Evolutionary conservation across 2,329 filamentous ascomycete genomes (phyloP).

Genomic region (Didymella segeticola): DNA sequence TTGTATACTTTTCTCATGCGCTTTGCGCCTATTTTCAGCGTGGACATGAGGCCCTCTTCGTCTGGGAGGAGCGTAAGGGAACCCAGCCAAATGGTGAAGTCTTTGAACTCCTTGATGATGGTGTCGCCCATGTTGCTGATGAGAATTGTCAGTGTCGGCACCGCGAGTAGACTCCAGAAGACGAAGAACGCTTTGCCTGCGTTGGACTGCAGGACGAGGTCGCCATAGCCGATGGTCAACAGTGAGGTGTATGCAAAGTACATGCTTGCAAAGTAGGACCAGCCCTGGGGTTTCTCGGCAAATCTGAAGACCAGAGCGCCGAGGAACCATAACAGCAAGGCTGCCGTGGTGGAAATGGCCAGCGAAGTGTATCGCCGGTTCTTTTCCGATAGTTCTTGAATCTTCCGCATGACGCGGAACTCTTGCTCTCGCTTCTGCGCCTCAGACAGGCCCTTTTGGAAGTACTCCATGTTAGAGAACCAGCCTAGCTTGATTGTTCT

Average conservation of each 20-base stretch:
- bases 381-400: slow-evolving; percentile 47
- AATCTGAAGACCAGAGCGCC: slow-evolving; percentile 60
- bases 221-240: slow-evolving; percentile 64
- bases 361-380: slow-evolving; percentile 52
- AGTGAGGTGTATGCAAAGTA: slow-evolving; percentile 63
- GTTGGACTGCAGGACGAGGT: slow-evolving; percentile 56
- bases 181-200: slow-evolving; percentile 63
- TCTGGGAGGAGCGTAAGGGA: slow-evolving; percentile 62
- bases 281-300: slow-evolving; percentile 54
- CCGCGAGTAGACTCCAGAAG: slow-evolving; percentile 62
- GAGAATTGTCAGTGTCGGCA: slow-evolving; percentile 62
- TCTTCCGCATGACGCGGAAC: slow-evolving; percentile 52
- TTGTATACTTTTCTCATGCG: slow-evolving; percentile 28
- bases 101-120: slow-evolving; percentile 61
- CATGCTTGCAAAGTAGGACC: slow-evolving; percentile 60
- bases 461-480: slow-evolving; percentile 51
- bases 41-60: slow-evolving; percentile 51
- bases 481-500: slow-evolving; percentile 53
- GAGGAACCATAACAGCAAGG: slow-evolving; percentile 53
- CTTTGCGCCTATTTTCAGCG: slow-evolving; percentile 39
- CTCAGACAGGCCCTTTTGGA: slow-evolving; percentile 49
- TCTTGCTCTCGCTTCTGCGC: slow-evolving; percentile 56
- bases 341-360: slow-evolving; percentile 47
- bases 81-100: slow-evolving; percentile 63
- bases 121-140: slow-evolving; percentile 63